These are phyloP conservation scores for Apiotrichum laibachii DNA, from an alignment of 1,284 basidiomycete species.

Conservation along the genomic window DNA sequence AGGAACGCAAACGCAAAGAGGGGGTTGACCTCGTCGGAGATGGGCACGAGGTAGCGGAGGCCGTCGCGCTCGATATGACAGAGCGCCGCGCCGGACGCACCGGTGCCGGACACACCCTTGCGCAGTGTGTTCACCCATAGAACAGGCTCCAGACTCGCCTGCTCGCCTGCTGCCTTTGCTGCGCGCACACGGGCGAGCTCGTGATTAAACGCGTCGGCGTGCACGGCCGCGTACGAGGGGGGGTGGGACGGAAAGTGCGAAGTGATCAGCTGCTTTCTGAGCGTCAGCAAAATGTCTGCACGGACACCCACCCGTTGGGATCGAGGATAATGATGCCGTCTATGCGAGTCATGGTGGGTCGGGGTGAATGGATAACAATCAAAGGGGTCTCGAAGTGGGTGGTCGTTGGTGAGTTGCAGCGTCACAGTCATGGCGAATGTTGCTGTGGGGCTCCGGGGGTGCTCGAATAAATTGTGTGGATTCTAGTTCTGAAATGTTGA, in stretches of 20 bases:
- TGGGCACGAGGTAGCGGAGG: slow-evolving; percentile 72
- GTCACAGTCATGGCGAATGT: neutral
- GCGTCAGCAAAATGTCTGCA: neutral
- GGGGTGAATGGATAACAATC: neutral
- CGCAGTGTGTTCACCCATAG: slow-evolving; percentile 45
- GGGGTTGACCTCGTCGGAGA: slow-evolving; percentile 78
- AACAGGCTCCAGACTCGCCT: slow-evolving; percentile 31
- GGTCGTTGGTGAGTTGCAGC: neutral
- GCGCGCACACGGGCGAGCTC: slow-evolving; percentile 59
- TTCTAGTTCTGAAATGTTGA: neutral
- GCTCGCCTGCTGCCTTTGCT: slow-evolving; percentile 22
- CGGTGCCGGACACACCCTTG: slow-evolving; percentile 18
- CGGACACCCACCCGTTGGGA: slow-evolving; percentile 62
- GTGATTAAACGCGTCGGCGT: slow-evolving; percentile 79
- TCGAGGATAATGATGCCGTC: slow-evolving; percentile 90
- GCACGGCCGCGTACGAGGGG: slow-evolving; percentile 74
- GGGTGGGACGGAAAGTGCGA: slow-evolving; percentile 80
- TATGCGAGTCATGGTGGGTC: slow-evolving; percentile 54
- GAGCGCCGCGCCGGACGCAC: slow-evolving; percentile 39
- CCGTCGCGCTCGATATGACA: slow-evolving; percentile 72
- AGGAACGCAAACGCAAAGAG: slow-evolving; percentile 85
- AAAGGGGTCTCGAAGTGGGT: neutral
- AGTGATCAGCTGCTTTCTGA: slow-evolving; percentile 80
- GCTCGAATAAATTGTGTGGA: neutral
- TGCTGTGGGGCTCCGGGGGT: neutral